phyloP scores from a whole-genome alignment of 345 rosid genomes.

The Draba incana region DNA sequence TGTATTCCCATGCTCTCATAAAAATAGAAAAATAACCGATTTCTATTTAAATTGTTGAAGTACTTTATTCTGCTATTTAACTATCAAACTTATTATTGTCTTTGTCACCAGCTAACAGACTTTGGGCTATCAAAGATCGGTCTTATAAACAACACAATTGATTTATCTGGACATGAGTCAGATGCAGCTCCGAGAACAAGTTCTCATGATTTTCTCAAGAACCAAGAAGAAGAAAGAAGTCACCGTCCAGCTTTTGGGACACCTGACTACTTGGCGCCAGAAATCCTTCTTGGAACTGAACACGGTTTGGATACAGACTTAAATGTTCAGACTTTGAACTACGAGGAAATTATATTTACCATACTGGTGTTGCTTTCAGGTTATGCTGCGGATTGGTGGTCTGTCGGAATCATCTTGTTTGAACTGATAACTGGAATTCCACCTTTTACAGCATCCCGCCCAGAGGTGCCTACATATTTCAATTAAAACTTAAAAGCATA shows the following conservation, averaged over 20 bases:
- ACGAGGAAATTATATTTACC: conserved; percentile 35
- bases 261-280: conserved; percentile 90
- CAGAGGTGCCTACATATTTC: conserved; percentile 57
- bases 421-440: conserved; percentile 83
- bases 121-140: conserved; percentile 87
- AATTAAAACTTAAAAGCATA: not conserved
- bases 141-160: conserved; percentile 76
- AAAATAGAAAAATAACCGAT: conserved; percentile 1
- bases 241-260: conserved; percentile 79
- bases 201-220: conserved; percentile 44
- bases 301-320: conserved; percentile 57
- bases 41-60: not conserved
- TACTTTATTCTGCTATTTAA: conserved; percentile 18
- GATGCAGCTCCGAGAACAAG: conserved; percentile 45
- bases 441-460: conserved; percentile 69
- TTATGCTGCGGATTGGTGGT: conserved; percentile 89
- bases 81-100: conserved; percentile 37
- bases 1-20: not conserved
- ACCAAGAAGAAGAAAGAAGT: conserved; percentile 52
- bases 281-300: conserved; percentile 88
- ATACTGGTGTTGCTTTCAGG: conserved; percentile 54
- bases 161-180: conserved; percentile 62
- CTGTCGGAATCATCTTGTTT: conserved; percentile 82
- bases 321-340: not conserved
- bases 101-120: conserved; percentile 76